Conservation (phyloP, 2,329 filamentous ascomycete genomes). For the Aspergillus transmontanensis region DNA sequence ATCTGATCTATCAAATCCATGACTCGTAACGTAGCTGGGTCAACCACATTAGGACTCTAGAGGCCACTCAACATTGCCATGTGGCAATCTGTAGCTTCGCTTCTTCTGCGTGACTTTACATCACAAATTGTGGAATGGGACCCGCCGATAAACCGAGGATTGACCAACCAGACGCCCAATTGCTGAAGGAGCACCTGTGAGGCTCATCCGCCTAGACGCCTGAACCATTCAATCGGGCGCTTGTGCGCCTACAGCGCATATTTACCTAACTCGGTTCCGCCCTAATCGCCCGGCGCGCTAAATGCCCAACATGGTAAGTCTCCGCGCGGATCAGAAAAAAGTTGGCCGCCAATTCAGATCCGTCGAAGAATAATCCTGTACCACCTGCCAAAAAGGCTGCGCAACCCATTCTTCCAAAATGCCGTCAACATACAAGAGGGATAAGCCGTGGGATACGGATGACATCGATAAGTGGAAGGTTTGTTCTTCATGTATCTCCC, state of each 20-base stretch:
- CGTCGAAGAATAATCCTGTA: neutral
- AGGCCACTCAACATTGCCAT: neutral
- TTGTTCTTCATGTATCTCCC: conserved; percentile 7
- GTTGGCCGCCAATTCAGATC: conserved; percentile 19
- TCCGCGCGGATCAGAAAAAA: conserved; percentile 26
- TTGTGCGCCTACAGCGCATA: conserved; percentile 22
- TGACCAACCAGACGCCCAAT: neutral
- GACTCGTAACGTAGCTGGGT: neutral
- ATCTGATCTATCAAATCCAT: neutral
- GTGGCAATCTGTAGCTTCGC: neutral
- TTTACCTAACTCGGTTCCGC: conserved; percentile 7
- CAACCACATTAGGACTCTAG: neutral
- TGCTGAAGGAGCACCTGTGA: neutral
- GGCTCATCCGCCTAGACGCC: conserved; percentile 11
- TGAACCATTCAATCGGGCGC: conserved; percentile 15
- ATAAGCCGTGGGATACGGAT: conserved; percentile 94
- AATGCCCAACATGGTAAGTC: conserved; percentile 23
- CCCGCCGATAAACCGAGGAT: conserved; percentile 1
- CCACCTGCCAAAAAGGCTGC: neutral
- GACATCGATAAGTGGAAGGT: conserved; percentile 97
- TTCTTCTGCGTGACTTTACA: neutral
- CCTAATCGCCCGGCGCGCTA: conserved; percentile 7
- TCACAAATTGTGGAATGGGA: conserved; percentile 2
- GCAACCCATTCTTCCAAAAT: conserved; percentile 50
- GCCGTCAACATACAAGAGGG: conserved; percentile 86